Evolutionary conservation across 1,284 basidiomycete species (phyloP), one percentile per base, ranked within the genome.

Genomic region (Kwoniella shivajii): DNA sequence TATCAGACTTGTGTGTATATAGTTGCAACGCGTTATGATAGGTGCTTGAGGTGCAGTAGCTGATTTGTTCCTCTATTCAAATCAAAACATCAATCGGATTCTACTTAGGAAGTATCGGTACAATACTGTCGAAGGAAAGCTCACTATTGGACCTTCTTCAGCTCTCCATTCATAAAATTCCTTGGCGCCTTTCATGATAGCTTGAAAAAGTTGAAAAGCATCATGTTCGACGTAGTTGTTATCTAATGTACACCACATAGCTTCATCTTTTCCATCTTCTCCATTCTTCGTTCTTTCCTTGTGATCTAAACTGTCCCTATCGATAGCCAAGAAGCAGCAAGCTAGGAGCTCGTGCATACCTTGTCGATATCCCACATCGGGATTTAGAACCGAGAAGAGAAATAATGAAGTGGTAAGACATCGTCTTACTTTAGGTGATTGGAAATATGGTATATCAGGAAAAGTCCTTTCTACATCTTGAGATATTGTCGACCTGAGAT

Each of bases 381-480:
- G 84, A 74, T 92, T 85, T 69, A 85, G 84, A 37, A 84, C 82
- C 18, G 88, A 85, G 69, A 88, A 89, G 20, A 96, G 78, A 74
- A 91, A 94, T 16, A 97, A 81, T 27, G 94, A 86, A 63, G 91
- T 88, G 0, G 88, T 89, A 39, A 96, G 80, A 68, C 88, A 85
- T n/a, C 81, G 80, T 69, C 91, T 89, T 2, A 92, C 85, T 20
- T 85, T 82, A 24, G 82, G 73, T 20, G 86, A 82, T 26, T 88
- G 85, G 74, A 96, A 97, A 79, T 93, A 96, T 2, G 82, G 82
- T 50, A 94, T 86, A 61, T 96, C 93, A 9, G 93, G 93, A 72
- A 95, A 96, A 84, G 93, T 96, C 68, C 93, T 83, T 66, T 94
- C 90, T 0, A 97, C 93, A 73, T 97, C 93, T 75, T 94, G 90